Evolutionary conservation across 768 basidiomycete species (phyloP), one percentile per base, ranked within the genome.

Genomic region (Boletus patriciae): DNA sequence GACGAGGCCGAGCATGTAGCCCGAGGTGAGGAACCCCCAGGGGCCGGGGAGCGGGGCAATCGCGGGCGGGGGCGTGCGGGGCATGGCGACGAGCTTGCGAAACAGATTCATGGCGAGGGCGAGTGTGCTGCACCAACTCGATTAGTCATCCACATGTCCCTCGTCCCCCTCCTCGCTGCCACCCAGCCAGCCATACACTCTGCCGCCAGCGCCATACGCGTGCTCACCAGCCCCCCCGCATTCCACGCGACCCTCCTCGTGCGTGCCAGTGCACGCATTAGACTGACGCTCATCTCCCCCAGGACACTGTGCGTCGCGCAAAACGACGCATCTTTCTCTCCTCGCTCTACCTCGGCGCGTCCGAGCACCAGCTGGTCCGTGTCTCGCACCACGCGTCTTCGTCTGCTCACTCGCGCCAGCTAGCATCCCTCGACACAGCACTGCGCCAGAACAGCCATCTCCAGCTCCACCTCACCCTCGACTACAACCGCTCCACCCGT

Each of bases 311-410:
- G 50, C 75, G 75, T 43, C 78, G 82, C n/a, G 96, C 96, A 1
- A 82, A 84, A 54, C 73, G 77, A 48, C 83, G 94, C 54, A 84
- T 99, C 63, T 91, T 95, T 66, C 80, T 99, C 29, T 97, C 96
- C 0, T 92, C 92, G 1, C 75, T 97, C 12, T 97, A 97, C 70
- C 85, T 97, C 52, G 93, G 93, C 13, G 80, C 85, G 12, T 80
- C 85, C 49, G 93, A 97, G 70, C 74, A 75, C 10, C 83, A 90
- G 58, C 79, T 99, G 61, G 96, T 95, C 54, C 63, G 88, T 78
- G 0, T 47, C 18, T 8, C n/a, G 10, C 23, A 0, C 46, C 15
- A 10, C 49, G 34, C 44, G 13, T 7, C 6, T 25, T 25, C 13
- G 0, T 13, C 33, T 11, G 15, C 62, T 60, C 16, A 57, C 50